Conservation (phyloP, 2,329 filamentous ascomycete species). For the Hymenoscyphus salicellus region DNA sequence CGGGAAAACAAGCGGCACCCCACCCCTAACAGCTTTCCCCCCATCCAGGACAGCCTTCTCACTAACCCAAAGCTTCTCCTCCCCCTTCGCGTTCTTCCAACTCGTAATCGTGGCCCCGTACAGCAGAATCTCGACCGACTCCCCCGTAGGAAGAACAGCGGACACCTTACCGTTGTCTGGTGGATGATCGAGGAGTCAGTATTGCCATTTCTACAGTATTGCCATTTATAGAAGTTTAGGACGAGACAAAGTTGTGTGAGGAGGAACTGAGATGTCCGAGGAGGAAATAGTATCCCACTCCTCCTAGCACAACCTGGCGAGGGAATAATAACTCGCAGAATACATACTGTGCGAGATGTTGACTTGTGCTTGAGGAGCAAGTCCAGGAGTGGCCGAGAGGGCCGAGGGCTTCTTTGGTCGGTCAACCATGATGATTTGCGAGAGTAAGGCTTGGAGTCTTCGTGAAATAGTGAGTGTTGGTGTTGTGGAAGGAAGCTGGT, state of each 20-base stretch:
- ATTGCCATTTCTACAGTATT: too few species aligned
- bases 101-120: conserved; percentile 88
- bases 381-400: conserved; percentile 69
- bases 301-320: too few species aligned
- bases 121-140: conserved; percentile 82
- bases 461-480: background rate
- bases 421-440: conserved; percentile 59
- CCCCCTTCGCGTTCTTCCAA: conserved; percentile 79
- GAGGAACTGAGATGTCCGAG: too few species aligned
- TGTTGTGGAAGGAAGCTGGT: too few species aligned
- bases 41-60: conserved; percentile 79
- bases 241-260: too few species aligned
- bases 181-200: too few species aligned
- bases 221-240: too few species aligned
- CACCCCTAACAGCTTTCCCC: conserved; percentile 83
- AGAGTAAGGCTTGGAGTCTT: background rate
- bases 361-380: conserved; percentile 73
- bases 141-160: conserved; percentile 80
- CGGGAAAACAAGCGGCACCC: conserved; percentile 89
- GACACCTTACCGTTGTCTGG: conserved; percentile 69
- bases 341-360: conserved; percentile 68
- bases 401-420: conserved; percentile 79
- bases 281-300: too few species aligned
- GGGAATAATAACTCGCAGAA: too few species aligned
- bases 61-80: conserved; percentile 85